Base-by-base conservation (phyloP, 192 early-diverging fungal species). In the Haplosporangium gracile region DNA sequence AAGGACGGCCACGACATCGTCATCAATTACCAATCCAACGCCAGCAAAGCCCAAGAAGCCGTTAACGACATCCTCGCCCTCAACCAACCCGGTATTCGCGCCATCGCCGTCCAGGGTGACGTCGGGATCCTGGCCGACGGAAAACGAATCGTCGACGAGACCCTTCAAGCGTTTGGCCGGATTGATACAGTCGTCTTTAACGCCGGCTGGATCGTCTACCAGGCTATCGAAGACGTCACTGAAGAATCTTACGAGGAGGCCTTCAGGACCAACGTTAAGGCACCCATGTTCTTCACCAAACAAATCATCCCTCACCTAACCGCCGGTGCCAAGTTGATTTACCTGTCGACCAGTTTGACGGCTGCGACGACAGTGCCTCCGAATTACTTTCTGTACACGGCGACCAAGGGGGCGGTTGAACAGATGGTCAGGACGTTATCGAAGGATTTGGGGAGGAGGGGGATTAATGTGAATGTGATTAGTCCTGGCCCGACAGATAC, bases 191-290 rank as follows among this genome's bases (percentile, higher is more conserved):
- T 97, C 1, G 93, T 97, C 88, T 97, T 97, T 91, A 97, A 97
- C 74, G 97, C 97, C 9, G 97, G 94, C 51, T 97, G 97, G 81
- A 89, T 97, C 75, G 93, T 96, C 45, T 95, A 96, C 91, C 94
- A 95, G 88, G 90, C 95, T 22, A 95, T 97, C 84, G 86, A 88
- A 76, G 87, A 95, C 32, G 93, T 96, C 36, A 95, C 96, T 20
- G 95, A 95, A 87, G 90, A 92, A 55, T 96, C 96, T 80, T 97
- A 96, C 93, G 96, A 97, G 88, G 82, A 96, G 63, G 95, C 97
- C 22, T 93, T 95, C 81, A 88, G 90, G 29, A 95, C 96, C 95
- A 97, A 87, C 83, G 97, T 82, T 90, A 94, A 77, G 96, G 95
- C 78, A 90, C 95, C 32, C 95, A 93, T 93, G 97, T 95, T 92